phyloP scores from a whole-genome alignment of 306 rosid species.

The Vigna radiata region DNA sequence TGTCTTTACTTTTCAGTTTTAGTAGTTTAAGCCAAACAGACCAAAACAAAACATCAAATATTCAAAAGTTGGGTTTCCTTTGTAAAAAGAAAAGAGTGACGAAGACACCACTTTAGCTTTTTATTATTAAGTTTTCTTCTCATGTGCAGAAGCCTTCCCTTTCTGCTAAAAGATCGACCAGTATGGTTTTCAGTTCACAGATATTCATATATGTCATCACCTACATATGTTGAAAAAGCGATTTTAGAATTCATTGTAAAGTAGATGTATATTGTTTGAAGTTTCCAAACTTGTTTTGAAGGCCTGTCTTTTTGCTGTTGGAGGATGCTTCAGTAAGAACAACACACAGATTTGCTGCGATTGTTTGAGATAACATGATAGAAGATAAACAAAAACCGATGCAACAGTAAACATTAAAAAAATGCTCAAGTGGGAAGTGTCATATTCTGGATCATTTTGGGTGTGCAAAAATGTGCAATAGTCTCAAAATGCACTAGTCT shows the following conservation, averaged over 20 bases:
- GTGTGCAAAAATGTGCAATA: constrained; percentile 18
- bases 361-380: background rate
- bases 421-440: constrained; percentile 12
- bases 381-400: constrained; percentile 12
- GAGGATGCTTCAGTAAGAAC: background rate
- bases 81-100: background rate
- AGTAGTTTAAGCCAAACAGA: background rate
- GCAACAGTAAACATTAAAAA: background rate
- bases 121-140: constrained; percentile 1
- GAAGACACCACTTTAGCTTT: background rate
- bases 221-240: background rate
- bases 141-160: background rate
- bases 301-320: background rate
- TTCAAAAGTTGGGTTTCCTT: background rate
- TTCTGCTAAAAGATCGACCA: background rate
- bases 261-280: background rate
- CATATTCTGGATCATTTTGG: constrained; percentile 34
- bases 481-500: constrained; percentile 6
- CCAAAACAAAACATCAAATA: background rate
- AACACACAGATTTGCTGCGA: constrained; percentile 8
- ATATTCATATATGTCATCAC: background rate
- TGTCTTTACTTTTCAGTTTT: no score
- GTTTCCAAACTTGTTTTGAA: background rate
- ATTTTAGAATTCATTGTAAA: background rate
- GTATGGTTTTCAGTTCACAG: background rate